A percentile compares a stretch with the other conserved stretches of the same genome.
These are phyloP conservation scores for Aureobasidium namibiae DNA, from an alignment of 2,329 filamentous ascomycete species.

Conservation along the genomic window DNA sequence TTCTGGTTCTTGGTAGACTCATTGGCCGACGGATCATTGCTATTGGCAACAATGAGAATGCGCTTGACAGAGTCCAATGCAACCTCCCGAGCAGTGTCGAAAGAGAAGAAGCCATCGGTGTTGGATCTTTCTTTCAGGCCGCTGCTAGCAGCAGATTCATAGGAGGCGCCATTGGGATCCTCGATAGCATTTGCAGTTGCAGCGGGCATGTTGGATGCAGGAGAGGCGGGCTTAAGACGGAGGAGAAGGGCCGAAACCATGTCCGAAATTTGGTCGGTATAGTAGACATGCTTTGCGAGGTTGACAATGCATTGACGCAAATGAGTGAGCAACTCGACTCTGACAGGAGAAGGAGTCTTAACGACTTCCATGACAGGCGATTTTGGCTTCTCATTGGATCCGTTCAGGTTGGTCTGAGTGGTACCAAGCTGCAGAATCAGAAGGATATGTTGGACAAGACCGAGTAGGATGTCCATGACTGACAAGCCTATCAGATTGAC, in stretches of 20 bases:
- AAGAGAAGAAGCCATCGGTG: slow-evolving; percentile 54
- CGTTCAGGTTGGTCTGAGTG: not conserved
- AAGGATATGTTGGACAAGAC: slow-evolving; percentile 75
- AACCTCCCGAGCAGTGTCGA: slow-evolving; percentile 50
- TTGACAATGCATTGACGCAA: slow-evolving; percentile 82
- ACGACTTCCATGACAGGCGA: slow-evolving; percentile 31
- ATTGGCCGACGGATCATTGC: slow-evolving; percentile 37
- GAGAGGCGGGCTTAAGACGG: slow-evolving; percentile 59
- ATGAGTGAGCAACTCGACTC: slow-evolving; percentile 57
- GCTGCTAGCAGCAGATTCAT: slow-evolving; percentile 39
- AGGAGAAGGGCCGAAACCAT: slow-evolving; percentile 78
- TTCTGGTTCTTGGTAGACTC: slow-evolving; percentile 49
- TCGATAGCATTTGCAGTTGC: slow-evolving; percentile 38
- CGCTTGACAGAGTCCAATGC: slow-evolving; percentile 74
- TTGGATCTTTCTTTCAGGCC: slow-evolving; percentile 45
- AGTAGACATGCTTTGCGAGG: slow-evolving; percentile 90
- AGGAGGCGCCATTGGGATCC: slow-evolving; percentile 42
- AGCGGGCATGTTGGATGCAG: slow-evolving; percentile 17
- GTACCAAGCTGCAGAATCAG: slow-evolving; percentile 59
- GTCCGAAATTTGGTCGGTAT: slow-evolving; percentile 89
- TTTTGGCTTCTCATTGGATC: slow-evolving; percentile 5
- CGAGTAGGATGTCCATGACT: slow-evolving; percentile 87
- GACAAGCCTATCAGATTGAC: slow-evolving; percentile 92
- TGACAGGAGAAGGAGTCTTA: slow-evolving; percentile 42
- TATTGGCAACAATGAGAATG: slow-evolving; percentile 73